Conservation (phyloP, 2,329 filamentous ascomycete genomes). For the Madurella mycetomatis region DNA sequence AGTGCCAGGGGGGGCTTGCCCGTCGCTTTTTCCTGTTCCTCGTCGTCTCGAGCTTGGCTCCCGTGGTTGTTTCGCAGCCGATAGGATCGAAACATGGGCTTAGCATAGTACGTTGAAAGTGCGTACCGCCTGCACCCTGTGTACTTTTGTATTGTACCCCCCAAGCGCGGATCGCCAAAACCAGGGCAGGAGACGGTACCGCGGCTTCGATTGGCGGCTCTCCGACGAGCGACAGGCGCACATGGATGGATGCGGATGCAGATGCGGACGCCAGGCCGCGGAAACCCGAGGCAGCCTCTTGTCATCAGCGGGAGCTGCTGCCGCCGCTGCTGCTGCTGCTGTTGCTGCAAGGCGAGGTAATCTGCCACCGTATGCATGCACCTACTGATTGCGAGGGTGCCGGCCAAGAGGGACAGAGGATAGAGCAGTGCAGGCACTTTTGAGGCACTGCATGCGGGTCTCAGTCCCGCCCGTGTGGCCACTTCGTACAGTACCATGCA, state of each 20-base stretch:
- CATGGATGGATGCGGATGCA: constrained; percentile 3
- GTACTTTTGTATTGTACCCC: background rate
- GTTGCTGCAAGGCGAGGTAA: background rate
- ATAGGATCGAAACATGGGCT: background rate
- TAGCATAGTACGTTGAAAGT: background rate
- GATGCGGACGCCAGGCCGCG: constrained; percentile 7
- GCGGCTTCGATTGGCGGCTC: constrained; percentile 6
- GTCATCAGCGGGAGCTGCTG: background rate
- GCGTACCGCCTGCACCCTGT: no score
- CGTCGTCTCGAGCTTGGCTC: background rate
- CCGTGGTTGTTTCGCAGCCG: background rate
- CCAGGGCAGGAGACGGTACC: no score
- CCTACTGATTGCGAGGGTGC: background rate
- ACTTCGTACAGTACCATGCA: background rate
- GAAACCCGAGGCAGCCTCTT: constrained; percentile 9
- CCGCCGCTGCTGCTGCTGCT: background rate
- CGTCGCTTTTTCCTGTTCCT: background rate
- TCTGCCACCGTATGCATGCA: no score
- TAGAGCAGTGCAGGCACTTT: constrained; percentile 6
- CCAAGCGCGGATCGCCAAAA: background rate
- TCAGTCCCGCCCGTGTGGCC: constrained; percentile 2
- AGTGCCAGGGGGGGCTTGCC: background rate
- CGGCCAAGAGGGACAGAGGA: constrained; percentile 5
- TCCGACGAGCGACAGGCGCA: constrained; percentile 3
- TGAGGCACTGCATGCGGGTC: constrained; percentile 15